These are phyloP conservation scores for Beta macrorhiza DNA, from an alignment of 179 eudicot species.

Conservation along the genomic window DNA sequence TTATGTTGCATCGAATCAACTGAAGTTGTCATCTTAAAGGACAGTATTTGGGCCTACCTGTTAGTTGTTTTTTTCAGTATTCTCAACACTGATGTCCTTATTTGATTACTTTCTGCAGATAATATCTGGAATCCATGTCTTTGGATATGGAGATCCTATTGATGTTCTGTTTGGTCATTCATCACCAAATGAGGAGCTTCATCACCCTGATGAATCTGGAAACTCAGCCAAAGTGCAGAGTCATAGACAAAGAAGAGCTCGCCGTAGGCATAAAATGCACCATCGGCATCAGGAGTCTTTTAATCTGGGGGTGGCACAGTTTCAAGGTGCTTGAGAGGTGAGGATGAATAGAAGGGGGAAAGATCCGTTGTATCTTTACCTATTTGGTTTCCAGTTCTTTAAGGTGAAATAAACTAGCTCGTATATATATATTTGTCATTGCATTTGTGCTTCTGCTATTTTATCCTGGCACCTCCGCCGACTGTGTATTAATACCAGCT, in stretches of 20 bases:
- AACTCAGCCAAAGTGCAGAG: slow-evolving; percentile 26
- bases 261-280: slow-evolving; percentile 37
- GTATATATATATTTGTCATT: background rate
- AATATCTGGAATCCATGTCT: slow-evolving; percentile 12
- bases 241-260: slow-evolving; percentile 34
- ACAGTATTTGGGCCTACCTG: too few species aligned
- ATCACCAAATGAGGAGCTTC: slow-evolving; percentile 21
- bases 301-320: slow-evolving; percentile 10
- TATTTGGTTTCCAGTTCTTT: too few species aligned
- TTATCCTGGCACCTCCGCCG: background rate
- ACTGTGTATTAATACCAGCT: too few species aligned
- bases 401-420: background rate
- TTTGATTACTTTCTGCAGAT: slow-evolving; percentile 21
- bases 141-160: slow-evolving; percentile 37
- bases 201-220: slow-evolving; percentile 18
- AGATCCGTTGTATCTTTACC: background rate
- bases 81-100: slow-evolving; percentile 1
- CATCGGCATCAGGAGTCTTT: slow-evolving; percentile 32
- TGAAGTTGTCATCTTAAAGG: too few species aligned
- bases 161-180: slow-evolving; percentile 36
- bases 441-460: background rate
- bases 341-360: background rate
- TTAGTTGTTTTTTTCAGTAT: background rate
- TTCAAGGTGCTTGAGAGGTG: background rate
- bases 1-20: too few species aligned